Percentiles rank a stretch among this genome's conserved stretches.
These are phyloP conservation scores for Plicaturopsis crispa DNA, from an alignment of 768 basidiomycete species.

Conservation along the genomic window DNA sequence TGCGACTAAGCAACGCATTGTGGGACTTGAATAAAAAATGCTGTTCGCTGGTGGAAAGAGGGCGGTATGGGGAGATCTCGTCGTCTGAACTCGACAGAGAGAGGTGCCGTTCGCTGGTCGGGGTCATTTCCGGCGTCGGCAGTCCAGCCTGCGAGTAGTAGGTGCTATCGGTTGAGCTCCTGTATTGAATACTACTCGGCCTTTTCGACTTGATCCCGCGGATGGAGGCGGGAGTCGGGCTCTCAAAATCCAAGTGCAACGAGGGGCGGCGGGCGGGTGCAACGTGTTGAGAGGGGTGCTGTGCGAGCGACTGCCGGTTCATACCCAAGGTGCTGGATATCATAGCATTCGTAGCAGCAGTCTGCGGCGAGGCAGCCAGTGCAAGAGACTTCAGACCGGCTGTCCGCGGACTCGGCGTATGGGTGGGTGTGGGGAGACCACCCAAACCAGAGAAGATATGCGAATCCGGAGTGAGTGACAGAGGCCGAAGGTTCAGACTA, in stretches of 20 bases:
- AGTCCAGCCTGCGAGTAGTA: slow-evolving; percentile 36
- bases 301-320: slow-evolving; percentile 5
- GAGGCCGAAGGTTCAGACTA: slow-evolving; percentile 56
- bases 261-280: slow-evolving; percentile 15
- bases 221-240: slow-evolving; percentile 16
- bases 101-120: slow-evolving; percentile 33
- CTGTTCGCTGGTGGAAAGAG: slow-evolving; percentile 68
- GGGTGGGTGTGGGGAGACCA: slow-evolving; percentile 46
- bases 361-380: slow-evolving; percentile 21
- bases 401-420: slow-evolving; percentile 40
- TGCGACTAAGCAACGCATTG: slow-evolving; percentile 73
- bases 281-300: slow-evolving; percentile 8
- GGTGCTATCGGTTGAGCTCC: slow-evolving; percentile 32
- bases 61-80: slow-evolving; percentile 35
- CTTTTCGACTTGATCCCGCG: slow-evolving; percentile 30
- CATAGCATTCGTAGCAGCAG: slow-evolving; percentile 1
- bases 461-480: slow-evolving; percentile 58
- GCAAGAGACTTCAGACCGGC: slow-evolving; percentile 45
- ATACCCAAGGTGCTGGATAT: slow-evolving; percentile 1
- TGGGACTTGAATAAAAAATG: slow-evolving; percentile 85
- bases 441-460: slow-evolving; percentile 26
- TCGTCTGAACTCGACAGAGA: slow-evolving; percentile 34
- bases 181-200: slow-evolving; percentile 75
- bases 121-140: slow-evolving; percentile 73
- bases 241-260: slow-evolving; percentile 15